Conservation (phyloP, 148 eudicot genomes). For the Polygonum maritimum region DNA sequence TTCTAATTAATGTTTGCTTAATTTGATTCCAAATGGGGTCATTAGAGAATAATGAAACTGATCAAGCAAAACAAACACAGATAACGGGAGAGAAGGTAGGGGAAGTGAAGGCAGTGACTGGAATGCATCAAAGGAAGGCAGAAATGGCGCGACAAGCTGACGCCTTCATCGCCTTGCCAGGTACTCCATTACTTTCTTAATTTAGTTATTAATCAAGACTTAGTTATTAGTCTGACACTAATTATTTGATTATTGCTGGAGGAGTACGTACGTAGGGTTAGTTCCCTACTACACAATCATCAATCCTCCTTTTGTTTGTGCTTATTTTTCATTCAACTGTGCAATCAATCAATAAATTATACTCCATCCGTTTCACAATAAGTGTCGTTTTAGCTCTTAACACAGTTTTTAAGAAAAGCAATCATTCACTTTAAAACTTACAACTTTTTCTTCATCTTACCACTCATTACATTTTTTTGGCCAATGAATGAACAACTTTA, state of each 20-base stretch:
- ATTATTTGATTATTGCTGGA: neutral
- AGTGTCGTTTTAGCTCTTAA: too few species aligned
- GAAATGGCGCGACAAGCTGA: slow-evolving; percentile 97
- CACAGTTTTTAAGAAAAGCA: too few species aligned
- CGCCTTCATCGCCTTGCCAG: slow-evolving; percentile 91
- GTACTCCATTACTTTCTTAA: slow-evolving; percentile 12
- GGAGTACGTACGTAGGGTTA: neutral
- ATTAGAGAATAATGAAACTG: neutral
- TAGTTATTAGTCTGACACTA: neutral
- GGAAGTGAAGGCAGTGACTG: slow-evolving; percentile 74
- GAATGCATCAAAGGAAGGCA: slow-evolving; percentile 95
- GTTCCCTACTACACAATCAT: neutral
- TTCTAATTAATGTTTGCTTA: too few species aligned
- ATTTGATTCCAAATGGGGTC: neutral
- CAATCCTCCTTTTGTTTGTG: too few species aligned
- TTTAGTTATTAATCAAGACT: neutral
- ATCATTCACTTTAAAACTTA: too few species aligned
- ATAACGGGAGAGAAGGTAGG: slow-evolving; percentile 78
- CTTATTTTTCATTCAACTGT: neutral
- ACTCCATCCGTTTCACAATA: too few species aligned
- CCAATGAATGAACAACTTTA: too few species aligned
- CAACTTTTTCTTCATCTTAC: too few species aligned
- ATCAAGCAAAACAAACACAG: slow-evolving; percentile 16
- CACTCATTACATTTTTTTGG: too few species aligned
- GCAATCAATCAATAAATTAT: neutral